Evolutionary conservation across 2,329 filamentous ascomycete species (phyloP), one percentile per base, ranked within the genome.

Genomic region (Bimuria novae-zelandiae): DNA sequence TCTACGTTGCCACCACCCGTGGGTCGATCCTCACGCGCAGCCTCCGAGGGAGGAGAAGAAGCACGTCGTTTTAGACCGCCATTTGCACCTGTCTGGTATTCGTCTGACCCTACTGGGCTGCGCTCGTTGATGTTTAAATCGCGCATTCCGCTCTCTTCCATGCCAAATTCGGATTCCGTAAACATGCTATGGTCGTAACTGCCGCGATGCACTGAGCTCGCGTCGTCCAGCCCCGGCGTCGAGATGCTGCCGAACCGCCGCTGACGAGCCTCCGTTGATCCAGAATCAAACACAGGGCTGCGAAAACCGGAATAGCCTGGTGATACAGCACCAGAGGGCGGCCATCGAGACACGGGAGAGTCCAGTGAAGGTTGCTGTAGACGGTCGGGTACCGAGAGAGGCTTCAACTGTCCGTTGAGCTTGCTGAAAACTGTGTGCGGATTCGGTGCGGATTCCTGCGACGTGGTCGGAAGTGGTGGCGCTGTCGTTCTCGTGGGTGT

Each of bases 61-160:
- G 86, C 86, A 52, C 85, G 80, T 66, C 86, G 79, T 71, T 88
- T 89, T 61, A 83, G 81, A 43, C 84, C 84, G 49, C 80, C 77
- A 62, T 77, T 80, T 21, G 77, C 75, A 46, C 65, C 70, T 40
- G 66, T 57, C 35, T 73, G 70, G 41, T 77, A 77, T 33, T 79
- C 78, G 16, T 79, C 75, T 27, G 71, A 76, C 23, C 71, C 73
- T 39, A 75, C 70, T 47, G 73, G 77, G 63, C 76, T 79, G 55
- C 80, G 76, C 52, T 84, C 82, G 56, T 82, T 80, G 56, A 84
- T 77, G 57, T 82, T 77, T 50, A 84, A 70, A 49, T 80, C 73
- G 64, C 77, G 72, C 78, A 79, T 73, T 56, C 76, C 72, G 56
- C 76, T 77, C 51, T 84, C 82, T 59, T 84, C 82, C 77, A 81